Evolutionary conservation across 352 stramenopile genomes (phyloP), one percentile per base, ranked within the genome.

Genomic region (Aphanomyces cochlioides): DNA sequence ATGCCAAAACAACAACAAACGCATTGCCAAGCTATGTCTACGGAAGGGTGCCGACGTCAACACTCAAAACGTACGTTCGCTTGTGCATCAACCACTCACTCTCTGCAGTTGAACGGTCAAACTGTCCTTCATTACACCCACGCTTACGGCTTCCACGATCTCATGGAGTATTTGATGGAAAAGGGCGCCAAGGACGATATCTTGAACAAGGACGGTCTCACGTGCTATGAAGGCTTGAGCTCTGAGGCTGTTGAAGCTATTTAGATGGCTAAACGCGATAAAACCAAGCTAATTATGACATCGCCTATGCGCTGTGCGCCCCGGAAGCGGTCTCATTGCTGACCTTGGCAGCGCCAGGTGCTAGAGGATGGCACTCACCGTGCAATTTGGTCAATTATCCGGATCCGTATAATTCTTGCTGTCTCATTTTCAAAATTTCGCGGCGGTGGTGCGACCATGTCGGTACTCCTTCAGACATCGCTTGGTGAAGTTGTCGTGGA

Each of bases 1-100:
- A 0, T 96, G 87, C 38, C 95, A 98, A 71, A 98, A 98, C 82
- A 96, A 96, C 75, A 98, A 98, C 79, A 97, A 98, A 76, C 84
- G 94, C 56, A 98, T 98, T 50, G 84, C 84, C 45, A 98, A 98
- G 81, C 82, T 98, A 6, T 97, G 88, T 73, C 70, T 98, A 36
- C 90, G 95, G 4, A 87, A 90, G 38, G 95, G 90, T 15, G 92
- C 93, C 39, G 89, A 98, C 45, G 87, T 98, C 72, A 97, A 98
- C 75, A 93, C 89, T 4, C 85, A 96, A 45, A 98, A 98, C 74
- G 86, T 90, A 81, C 56, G 78, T 75, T 34, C n/a, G 59, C 69
- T 17, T 54, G 19, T 17, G 19, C 43, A 36, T 59, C 4, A 17
- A 45, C 28, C 36, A 56, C 53, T 53, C 57, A 67, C 8, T 66